Conservation (phyloP, 164 flowering plant genomes). For the Kalanchoe fedtschenkoi region DNA sequence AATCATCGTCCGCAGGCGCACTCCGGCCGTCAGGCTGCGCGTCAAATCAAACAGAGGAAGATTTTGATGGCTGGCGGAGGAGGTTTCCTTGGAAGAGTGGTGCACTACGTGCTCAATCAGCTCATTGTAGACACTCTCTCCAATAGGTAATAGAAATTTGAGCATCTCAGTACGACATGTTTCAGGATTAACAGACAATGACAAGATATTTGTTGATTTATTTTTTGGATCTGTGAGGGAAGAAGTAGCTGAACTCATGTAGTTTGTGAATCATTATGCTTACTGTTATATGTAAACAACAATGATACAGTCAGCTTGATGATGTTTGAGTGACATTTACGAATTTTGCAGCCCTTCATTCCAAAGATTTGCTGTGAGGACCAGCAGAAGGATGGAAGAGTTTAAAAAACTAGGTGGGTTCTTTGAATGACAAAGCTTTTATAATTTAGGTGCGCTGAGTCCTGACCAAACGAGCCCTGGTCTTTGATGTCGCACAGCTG, state of each 20-base stretch:
- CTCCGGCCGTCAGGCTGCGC: too few species aligned
- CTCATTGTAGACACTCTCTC: not conserved
- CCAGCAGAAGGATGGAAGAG: constrained; percentile 53
- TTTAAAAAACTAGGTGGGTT: constrained; percentile 32
- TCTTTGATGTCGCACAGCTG: constrained; percentile 26
- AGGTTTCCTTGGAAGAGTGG: not conserved
- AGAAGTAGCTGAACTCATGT: too few species aligned
- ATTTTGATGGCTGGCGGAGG: not conserved
- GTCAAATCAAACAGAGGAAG: too few species aligned
- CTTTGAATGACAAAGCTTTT: not conserved
- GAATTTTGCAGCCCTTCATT: constrained; percentile 44
- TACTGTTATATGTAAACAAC: too few species aligned
- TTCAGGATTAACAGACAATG: not conserved
- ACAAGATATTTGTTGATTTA: too few species aligned
- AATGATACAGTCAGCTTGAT: not conserved
- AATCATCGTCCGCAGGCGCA: too few species aligned
- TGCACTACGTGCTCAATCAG: not conserved
- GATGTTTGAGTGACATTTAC: not conserved
- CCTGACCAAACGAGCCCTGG: not conserved
- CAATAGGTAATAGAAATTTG: not conserved
- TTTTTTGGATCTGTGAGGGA: too few species aligned
- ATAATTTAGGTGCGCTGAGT: not conserved
- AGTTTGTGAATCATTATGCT: too few species aligned
- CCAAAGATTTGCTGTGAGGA: constrained; percentile 92
- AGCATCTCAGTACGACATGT: too few species aligned